Conservation (phyloP, 2,329 filamentous ascomycete species). For the Beauveria brongniartii region DNA sequence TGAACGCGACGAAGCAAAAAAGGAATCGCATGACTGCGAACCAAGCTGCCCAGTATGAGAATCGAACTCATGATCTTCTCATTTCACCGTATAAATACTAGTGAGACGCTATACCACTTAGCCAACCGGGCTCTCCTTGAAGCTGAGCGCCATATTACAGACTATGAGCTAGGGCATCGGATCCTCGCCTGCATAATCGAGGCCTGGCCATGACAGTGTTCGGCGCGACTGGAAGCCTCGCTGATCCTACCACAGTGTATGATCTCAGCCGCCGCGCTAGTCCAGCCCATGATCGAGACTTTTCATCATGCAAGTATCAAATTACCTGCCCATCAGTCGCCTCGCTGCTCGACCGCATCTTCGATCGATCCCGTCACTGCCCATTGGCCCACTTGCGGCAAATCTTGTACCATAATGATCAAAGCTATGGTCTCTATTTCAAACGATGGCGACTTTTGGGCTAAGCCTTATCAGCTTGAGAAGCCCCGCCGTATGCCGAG, state of each 20-base stretch:
- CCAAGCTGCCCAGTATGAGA: conserved; percentile 23
- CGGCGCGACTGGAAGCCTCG: not conserved
- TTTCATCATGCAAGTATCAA: not conserved
- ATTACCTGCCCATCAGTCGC: not conserved
- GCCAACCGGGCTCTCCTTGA: conserved; percentile 21
- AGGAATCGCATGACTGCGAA: conserved; percentile 5
- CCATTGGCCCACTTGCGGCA: not conserved
- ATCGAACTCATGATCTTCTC: conserved; percentile 29
- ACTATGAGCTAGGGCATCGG: not conserved
- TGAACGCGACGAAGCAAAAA: not conserved
- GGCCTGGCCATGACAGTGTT: too few species aligned
- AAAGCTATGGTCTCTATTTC: not conserved
- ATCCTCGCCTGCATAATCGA: not conserved
- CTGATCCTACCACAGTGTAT: not conserved
- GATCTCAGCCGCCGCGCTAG: conserved; percentile 8
- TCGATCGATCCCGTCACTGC: not conserved
- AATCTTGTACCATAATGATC: not conserved
- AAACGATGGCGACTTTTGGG: conserved; percentile 4
- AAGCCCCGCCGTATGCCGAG: conserved; percentile 3
- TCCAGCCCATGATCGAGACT: not conserved
- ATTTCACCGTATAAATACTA: conserved; percentile 21
- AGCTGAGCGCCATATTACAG: not conserved
- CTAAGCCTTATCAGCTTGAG: conserved; percentile 9
- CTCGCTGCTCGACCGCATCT: not conserved
- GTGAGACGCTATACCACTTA: conserved; percentile 30